phyloP scores from a whole-genome alignment of 768 basidiomycete species.

The Tricholoma saponaceum region DNA sequence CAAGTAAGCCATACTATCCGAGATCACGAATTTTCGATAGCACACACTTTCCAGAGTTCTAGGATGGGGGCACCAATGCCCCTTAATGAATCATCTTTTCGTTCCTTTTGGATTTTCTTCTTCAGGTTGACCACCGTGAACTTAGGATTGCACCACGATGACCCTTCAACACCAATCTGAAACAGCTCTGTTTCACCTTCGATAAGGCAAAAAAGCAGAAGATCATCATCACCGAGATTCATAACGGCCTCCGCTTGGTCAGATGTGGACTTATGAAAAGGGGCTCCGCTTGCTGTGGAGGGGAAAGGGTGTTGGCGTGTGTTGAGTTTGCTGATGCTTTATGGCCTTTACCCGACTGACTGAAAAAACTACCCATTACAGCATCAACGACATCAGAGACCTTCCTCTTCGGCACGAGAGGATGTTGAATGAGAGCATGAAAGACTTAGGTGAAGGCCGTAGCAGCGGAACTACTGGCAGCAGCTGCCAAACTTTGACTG shows the following conservation, averaged over 20 bases:
- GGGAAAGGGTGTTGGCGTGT: constrained; percentile 2
- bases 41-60: no score
- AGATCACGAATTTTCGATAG: no score
- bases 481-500: no score
- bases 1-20: no score
- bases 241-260: constrained; percentile 3
- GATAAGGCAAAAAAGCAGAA: no score
- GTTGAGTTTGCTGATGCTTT: not conserved
- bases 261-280: not conserved
- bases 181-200: constrained; percentile 10
- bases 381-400: not conserved
- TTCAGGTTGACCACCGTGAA: constrained; percentile 8
- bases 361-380: not conserved
- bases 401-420: not conserved
- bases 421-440: no score
- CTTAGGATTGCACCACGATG: constrained; percentile 10
- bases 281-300: constrained; percentile 1
- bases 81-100: no score
- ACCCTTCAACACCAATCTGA: constrained; percentile 6
- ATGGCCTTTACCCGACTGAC: not conserved
- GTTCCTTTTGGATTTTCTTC: constrained; percentile 8
- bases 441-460: no score
- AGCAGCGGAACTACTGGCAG: no score
- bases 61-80: no score
- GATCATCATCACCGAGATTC: constrained; percentile 5